These are phyloP conservation scores for Pythium dissimile DNA, from an alignment of 352 stramenopile species.

Conservation along the genomic window DNA sequence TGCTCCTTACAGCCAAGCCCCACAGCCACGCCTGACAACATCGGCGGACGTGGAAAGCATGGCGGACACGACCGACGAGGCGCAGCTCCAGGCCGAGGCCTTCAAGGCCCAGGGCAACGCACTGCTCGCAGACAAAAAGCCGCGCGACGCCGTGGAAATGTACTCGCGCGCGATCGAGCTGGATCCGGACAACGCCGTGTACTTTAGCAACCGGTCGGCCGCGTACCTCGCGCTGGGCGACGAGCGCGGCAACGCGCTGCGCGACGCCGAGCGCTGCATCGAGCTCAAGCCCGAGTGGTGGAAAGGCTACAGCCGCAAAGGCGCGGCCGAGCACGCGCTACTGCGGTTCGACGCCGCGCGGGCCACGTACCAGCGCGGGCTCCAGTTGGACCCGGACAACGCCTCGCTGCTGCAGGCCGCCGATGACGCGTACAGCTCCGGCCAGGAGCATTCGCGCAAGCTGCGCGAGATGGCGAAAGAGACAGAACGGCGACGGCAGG, in stretches of 20 bases:
- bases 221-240: slow-evolving; percentile 79
- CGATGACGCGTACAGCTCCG: slow-evolving; percentile 71
- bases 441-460: slow-evolving; percentile 55
- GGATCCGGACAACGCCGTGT: slow-evolving; percentile 83
- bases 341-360: slow-evolving; percentile 70
- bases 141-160: slow-evolving; percentile 67
- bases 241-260: slow-evolving; percentile 72
- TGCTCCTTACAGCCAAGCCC: too few relatives aligned
- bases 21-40: neutral
- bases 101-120: slow-evolving; percentile 86
- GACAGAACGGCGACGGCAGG: slow-evolving; percentile 32
- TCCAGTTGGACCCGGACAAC: slow-evolving; percentile 73
- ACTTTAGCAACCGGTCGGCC: slow-evolving; percentile 84
- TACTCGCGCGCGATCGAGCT: slow-evolving; percentile 82
- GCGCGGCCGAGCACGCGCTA: slow-evolving; percentile 72
- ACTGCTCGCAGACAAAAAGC: slow-evolving; percentile 59
- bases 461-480: slow-evolving; percentile 56
- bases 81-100: slow-evolving; percentile 62
- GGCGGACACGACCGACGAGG: slow-evolving; percentile 36
- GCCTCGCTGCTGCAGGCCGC: slow-evolving; percentile 54
- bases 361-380: slow-evolving; percentile 62
- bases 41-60: slow-evolving; percentile 1
- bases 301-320: slow-evolving; percentile 87
- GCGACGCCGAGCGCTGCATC: slow-evolving; percentile 77
- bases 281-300: slow-evolving; percentile 76